phyloP scores from a whole-genome alignment of 139 green algal genomes.

The Gonium pectorale region DNA sequence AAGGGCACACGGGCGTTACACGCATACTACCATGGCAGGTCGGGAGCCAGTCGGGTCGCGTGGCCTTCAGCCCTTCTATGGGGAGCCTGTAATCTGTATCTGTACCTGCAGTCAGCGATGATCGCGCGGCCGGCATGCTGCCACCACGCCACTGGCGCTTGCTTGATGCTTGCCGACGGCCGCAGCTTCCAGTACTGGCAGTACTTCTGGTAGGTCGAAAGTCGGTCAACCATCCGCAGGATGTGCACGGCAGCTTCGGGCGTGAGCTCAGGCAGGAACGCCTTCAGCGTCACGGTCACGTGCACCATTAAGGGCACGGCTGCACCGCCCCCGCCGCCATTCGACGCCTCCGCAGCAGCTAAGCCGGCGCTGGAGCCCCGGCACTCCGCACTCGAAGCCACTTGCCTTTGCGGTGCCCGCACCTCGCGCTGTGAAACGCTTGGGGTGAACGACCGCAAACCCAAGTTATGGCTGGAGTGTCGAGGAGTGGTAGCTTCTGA shows the following conservation, averaged over 20 bases:
- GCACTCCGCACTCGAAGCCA: too few relatives aligned
- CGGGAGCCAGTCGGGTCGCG: too few relatives aligned
- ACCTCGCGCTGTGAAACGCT: too few relatives aligned
- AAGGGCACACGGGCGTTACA: too few relatives aligned
- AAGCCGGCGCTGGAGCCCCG: too few relatives aligned
- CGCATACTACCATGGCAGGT: too few relatives aligned
- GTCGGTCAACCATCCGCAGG: conserved; percentile 44
- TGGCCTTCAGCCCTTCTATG: too few relatives aligned
- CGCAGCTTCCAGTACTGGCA: conserved; percentile 36
- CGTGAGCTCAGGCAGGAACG: conserved; percentile 42
- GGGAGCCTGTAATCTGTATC: too few relatives aligned
- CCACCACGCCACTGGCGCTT: conserved; percentile 59
- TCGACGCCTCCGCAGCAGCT: neutral
- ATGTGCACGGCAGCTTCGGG: conserved; percentile 16
- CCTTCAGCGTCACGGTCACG: conserved; percentile 35
- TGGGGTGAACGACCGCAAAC: too few relatives aligned
- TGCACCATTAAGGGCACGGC: neutral
- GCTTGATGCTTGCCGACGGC: conserved; percentile 13
- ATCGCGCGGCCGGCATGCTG: conserved; percentile 58
- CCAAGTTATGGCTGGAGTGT: too few relatives aligned
- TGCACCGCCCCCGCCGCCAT: neutral
- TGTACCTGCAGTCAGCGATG: conserved; percentile 56
- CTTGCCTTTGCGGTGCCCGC: too few relatives aligned
- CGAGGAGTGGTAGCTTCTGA: too few relatives aligned
- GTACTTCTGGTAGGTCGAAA: conserved; percentile 48